phyloP scores from a whole-genome alignment of 306 rosid genomes.

The peach (Prunus persica) region Prunus_persica_NCBIv2 NC_034015.1:16394001-16394500 shows the following conservation, averaged over 20 bases:
- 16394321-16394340: not conserved
- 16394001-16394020: conserved; percentile 28
- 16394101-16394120: not conserved
- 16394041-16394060: not conserved
- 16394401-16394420: no score
- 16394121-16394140: not conserved
- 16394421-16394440: no score
- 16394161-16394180: no score
- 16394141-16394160: not conserved
- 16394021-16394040: not conserved
- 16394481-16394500: no score
- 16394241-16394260: not conserved
- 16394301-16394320: not conserved
- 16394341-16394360: not conserved
- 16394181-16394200: not conserved
- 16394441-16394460: no score
- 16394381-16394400: not conserved
- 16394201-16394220: no score
- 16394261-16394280: not conserved
- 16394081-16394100: not conserved
- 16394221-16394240: no score
- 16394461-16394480: no score
- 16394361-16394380: not conserved
- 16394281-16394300: not conserved
- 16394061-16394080: not conserved